Conservation (phyloP, 2,329 filamentous ascomycete genomes). For the Fusarium nurragi region DNA sequence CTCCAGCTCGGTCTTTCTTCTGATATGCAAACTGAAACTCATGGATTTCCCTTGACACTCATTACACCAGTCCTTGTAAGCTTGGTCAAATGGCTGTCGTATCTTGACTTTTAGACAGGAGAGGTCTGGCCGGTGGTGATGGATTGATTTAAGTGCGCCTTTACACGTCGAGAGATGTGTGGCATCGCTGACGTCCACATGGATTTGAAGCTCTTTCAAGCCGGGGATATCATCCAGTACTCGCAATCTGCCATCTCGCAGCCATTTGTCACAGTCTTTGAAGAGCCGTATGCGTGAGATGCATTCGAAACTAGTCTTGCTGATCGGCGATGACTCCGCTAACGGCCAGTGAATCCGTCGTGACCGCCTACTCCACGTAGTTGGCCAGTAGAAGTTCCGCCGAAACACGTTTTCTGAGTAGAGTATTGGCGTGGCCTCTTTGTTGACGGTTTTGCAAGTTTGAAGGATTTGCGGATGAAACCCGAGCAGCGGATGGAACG, state of each 20-base stretch:
- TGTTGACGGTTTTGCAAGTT: slow-evolving; percentile 9
- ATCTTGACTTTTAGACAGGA: neutral
- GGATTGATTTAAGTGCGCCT: neutral
- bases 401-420: slow-evolving; percentile 19
- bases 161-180: neutral
- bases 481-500: neutral
- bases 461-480: slow-evolving; percentile 3
- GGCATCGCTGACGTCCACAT: neutral
- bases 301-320: neutral
- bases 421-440: slow-evolving; percentile 12
- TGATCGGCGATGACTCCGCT: slow-evolving; percentile 6
- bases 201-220: slow-evolving; percentile 13
- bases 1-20: slow-evolving; percentile 12
- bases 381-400: slow-evolving; percentile 5
- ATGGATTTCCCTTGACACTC: neutral
- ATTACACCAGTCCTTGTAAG: slow-evolving; percentile 1
- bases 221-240: slow-evolving; percentile 9
- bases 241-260: neutral
- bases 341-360: neutral
- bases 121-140: neutral
- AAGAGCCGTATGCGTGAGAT: slow-evolving; percentile 8
- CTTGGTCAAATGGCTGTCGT: neutral
- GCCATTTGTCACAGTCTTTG: neutral
- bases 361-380: neutral
- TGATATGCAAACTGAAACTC: slow-evolving; percentile 16